Percentiles rank a stretch among this genome's conserved stretches.
Conservation (phyloP, 2,329 filamentous ascomycete genomes). For the Gaeumannomyces tritici region DNA sequence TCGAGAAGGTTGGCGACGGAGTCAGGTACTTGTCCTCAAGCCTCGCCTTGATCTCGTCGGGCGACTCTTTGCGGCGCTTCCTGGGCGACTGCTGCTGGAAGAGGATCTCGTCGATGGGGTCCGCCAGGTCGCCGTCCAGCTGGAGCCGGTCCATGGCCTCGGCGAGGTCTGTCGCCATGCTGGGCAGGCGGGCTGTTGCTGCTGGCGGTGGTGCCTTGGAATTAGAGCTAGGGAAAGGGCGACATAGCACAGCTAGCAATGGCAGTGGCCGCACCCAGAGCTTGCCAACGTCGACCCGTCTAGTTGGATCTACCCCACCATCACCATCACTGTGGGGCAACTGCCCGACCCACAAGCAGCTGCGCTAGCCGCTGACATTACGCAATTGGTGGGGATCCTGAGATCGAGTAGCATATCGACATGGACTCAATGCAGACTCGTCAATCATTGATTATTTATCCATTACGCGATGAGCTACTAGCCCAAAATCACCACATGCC, state of each 20-base stretch:
- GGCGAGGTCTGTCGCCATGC: conserved; percentile 22
- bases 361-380: background rate
- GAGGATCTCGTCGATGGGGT: conserved; percentile 48
- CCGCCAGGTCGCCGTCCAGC: conserved; percentile 24
- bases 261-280: background rate
- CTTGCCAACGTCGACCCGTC: too few relatives aligned
- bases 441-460: background rate
- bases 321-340: background rate
- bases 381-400: background rate
- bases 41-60: conserved; percentile 55
- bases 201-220: too few relatives aligned
- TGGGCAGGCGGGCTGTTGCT: background rate
- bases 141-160: conserved; percentile 42
- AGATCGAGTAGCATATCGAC: too few relatives aligned
- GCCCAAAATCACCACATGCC: conserved; percentile 34
- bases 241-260: too few relatives aligned
- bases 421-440: too few relatives aligned
- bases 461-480: background rate
- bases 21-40: conserved; percentile 71
- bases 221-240: too few relatives aligned
- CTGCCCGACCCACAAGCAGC: background rate
- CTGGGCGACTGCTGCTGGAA: conserved; percentile 29
- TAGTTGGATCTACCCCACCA: background rate
- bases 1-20: conserved; percentile 70
- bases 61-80: conserved; percentile 38